Evolutionary conservation across 2,329 filamentous ascomycete species (phyloP), one percentile per base, ranked within the genome.

Genomic region (Aspergillus awamori): DNA sequence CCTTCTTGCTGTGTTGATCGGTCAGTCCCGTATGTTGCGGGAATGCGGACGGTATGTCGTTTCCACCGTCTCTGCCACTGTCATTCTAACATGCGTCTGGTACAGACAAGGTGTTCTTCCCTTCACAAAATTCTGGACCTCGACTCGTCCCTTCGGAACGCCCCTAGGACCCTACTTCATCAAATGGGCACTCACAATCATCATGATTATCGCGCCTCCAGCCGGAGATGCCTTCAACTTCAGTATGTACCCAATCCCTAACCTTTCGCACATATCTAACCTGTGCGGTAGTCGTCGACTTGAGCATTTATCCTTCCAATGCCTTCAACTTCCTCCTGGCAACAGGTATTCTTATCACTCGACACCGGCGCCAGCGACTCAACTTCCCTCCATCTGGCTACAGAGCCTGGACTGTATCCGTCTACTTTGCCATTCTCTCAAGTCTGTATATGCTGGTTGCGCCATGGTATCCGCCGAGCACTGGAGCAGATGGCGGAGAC

Each of bases 381-480:
- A 81, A 81, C 3, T 72, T 87, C 3, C 79, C 79, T 0, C 67
- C 69, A 0, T 76, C 84, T 0, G 81, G 82, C 4, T 91, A 89
- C 72, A 78, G 76, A 6, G 83, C 86, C 0, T 91, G 87, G 87
- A 71, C 86, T 60, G 56, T 82, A 0, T 79, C 83, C 0, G 73
- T 91, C 1, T 67, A 83, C 7, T 89, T 91, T 73, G 86, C 82
- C 53, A 82, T 88, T 49, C 70, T 86, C 0, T 76, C 86, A 0
- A 84, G 89, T 55, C 59, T 87, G 0, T 91, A 86, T 61, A 76
- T 90, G 48, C 75, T 92, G 2, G 81, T 87, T 15, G 89, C 90
- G 81, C 89, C 89, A 0, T 92, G 89, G 89, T 89, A 87, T 65
- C 89, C 89, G 2, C 89, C 89, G 0, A 78, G 80, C 0, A 82